These are phyloP conservation scores for Leucogyrophana mollusca DNA, from an alignment of 768 basidiomycete genomes.

Conservation along the genomic window DNA sequence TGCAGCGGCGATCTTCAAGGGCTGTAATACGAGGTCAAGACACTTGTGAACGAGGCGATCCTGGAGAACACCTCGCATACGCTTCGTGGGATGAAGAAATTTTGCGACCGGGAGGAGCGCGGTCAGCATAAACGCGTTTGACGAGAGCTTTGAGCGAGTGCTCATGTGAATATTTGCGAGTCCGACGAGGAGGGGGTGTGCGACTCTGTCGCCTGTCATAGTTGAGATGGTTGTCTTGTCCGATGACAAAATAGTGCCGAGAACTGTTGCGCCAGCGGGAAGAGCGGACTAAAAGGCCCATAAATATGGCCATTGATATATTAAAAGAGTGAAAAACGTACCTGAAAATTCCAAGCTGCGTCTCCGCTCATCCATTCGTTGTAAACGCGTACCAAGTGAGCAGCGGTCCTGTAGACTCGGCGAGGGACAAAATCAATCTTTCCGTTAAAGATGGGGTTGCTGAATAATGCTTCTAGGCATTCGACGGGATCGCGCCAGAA, in stretches of 20 bases:
- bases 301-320: too few relatives aligned
- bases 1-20: constrained; percentile 14
- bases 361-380: constrained; percentile 16
- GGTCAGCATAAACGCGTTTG: constrained; percentile 15
- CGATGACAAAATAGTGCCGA: constrained; percentile 4
- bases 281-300: constrained; percentile 1
- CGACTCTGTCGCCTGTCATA: constrained; percentile 1
- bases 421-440: constrained; percentile 16
- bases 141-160: constrained; percentile 11
- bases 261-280: constrained; percentile 2
- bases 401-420: constrained; percentile 11
- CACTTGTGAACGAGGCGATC: constrained; percentile 18
- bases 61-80: constrained; percentile 10
- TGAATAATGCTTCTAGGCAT: constrained; percentile 24
- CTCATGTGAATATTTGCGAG: constrained; percentile 11
- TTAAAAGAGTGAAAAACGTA: too few relatives aligned
- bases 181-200: constrained; percentile 10
- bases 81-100: constrained; percentile 13
- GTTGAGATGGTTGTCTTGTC: constrained; percentile 11
- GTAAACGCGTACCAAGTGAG: constrained; percentile 11
- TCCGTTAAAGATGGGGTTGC: constrained; percentile 22
- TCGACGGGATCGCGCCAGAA: constrained; percentile 28
- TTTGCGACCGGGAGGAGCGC: constrained; percentile 21
- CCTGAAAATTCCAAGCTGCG: too few relatives aligned
- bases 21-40: constrained; percentile 14